Evolutionary conservation across 805 yeast genomes (phyloP).

Genomic region (Metschnikowia amazonensis): DNA sequence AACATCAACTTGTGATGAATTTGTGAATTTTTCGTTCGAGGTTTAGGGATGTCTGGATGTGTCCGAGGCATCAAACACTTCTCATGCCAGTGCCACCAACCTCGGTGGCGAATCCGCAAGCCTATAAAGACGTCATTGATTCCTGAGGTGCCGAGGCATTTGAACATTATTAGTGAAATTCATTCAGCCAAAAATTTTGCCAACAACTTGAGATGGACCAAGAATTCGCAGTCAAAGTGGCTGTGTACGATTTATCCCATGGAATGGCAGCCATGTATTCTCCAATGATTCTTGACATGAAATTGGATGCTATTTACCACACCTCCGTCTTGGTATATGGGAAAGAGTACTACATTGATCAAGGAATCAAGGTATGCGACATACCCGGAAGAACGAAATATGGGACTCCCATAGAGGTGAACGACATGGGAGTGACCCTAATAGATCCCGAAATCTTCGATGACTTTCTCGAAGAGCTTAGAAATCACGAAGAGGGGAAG

Average conservation of each 20-base stretch:
- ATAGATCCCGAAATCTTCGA: conserved; percentile 49
- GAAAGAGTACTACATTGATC: conserved; percentile 57
- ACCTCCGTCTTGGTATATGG: conserved; percentile 54
- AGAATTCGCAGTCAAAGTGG: conserved; percentile 43
- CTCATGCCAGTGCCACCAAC: background rate
- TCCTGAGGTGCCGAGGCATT: background rate
- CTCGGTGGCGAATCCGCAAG: conserved; percentile 4
- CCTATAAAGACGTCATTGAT: background rate
- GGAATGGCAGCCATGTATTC: conserved; percentile 56
- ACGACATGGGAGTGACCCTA: conserved; percentile 52
- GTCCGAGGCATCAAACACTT: background rate
- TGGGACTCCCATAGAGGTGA: conserved; percentile 52
- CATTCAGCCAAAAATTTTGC: background rate
- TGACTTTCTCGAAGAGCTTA: conserved; percentile 51
- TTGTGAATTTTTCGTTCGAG: background rate
- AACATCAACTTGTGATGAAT: background rate
- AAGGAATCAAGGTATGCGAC: conserved; percentile 44
- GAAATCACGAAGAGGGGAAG: conserved; percentile 33
- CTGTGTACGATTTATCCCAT: conserved; percentile 60
- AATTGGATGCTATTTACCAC: conserved; percentile 63
- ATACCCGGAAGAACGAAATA: conserved; percentile 55
- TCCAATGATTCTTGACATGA: conserved; percentile 48
- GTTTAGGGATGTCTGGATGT: background rate
- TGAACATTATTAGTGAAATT: background rate
- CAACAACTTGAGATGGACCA: conserved; percentile 7